Evolutionary conservation across 108 stramenopile species (phyloP), one percentile per base, ranked within the genome.

Genomic region (Nitzschia putrida): DNA sequence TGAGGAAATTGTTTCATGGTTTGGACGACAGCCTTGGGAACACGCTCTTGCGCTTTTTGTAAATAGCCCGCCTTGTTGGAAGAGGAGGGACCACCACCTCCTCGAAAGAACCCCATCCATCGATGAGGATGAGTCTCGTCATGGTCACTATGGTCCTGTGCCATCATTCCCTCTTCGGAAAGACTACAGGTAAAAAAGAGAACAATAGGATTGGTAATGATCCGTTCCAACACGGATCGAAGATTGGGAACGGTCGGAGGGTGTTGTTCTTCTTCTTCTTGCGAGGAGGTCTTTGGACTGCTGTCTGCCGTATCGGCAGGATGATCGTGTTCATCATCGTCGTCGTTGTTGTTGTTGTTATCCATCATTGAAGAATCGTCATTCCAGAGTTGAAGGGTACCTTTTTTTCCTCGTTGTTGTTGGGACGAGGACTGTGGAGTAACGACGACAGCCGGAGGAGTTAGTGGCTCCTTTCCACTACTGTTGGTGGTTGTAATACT

Each of bases 1-100:
- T 68, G 40, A 34, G 67, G 67, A 56, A 68, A 68, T 43, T 68
- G 67, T 56, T 56, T 54, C 67, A 68, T 68, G 2, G 67, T 68
- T 44, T 56, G 53, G 12, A 68, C 67, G 8, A 68, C 29, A 18
- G 55, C 53, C 13, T 43, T 18, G 37, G 67, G 67, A 21, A 38
- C 53, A 24, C 21, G 11, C 11, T 16, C 55, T 21, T 53, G 50
- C 5, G 65, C 52, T 34, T 18, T n/a, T 52, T 57, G 37, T 13
- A 55, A 42, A 42, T 68, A 57, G n/a, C 8, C 10, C 25, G 8
- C 9, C 2, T 14, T 6, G 60, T 12, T 43, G n/a, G 20, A n/a
- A n/a, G n/a, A n/a, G n/a, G n/a, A 2, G 38, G 22, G 0, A 59
- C 37, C 2, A 59, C 37, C 4, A 2, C 7, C 8, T 0, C 37